A percentile compares a stretch with the other conserved stretches of the same genome.
Evolutionary conservation across 768 basidiomycete species (phyloP).

Genomic region (Mrakia gelida): DNA sequence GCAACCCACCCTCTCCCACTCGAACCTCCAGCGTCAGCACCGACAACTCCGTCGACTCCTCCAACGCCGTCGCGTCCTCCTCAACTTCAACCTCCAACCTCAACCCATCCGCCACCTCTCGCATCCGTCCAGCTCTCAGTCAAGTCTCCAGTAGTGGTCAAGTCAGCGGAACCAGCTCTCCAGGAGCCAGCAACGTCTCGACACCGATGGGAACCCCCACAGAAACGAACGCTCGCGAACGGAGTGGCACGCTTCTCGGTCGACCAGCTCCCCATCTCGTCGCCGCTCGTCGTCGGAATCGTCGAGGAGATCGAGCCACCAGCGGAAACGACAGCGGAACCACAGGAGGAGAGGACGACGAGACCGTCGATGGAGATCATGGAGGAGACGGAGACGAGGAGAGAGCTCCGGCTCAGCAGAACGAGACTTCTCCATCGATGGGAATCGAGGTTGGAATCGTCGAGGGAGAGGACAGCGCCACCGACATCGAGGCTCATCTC

Average conservation of each 20-base stretch:
- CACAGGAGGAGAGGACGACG: conserved; percentile 40
- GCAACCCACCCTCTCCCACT: not conserved
- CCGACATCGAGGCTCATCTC: conserved; percentile 22
- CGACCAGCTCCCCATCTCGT: conserved; percentile 37
- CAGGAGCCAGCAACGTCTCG: conserved; percentile 40
- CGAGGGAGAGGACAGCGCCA: conserved; percentile 27
- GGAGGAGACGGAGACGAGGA: conserved; percentile 32
- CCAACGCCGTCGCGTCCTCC: not conserved
- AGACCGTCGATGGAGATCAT: conserved; percentile 41
- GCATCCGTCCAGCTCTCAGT: not conserved
- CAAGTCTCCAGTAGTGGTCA: conserved; percentile 15
- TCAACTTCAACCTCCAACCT: not conserved
- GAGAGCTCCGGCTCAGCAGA: not conserved
- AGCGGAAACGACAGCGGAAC: conserved; percentile 27
- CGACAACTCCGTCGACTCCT: conserved; percentile 4
- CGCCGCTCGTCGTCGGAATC: conserved; percentile 14
- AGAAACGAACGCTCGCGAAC: conserved; percentile 33
- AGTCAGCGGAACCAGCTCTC: conserved; percentile 35
- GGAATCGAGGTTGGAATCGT: conserved; percentile 30
- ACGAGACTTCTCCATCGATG: not conserved
- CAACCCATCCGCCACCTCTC: not conserved
- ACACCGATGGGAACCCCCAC: conserved; percentile 43
- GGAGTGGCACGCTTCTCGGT: conserved; percentile 41
- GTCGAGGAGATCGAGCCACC: conserved; percentile 32
- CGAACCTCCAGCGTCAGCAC: conserved; percentile 16